Base-by-base conservation (phyloP, 345 rosid genomes). In the Salix exigua region DNA sequence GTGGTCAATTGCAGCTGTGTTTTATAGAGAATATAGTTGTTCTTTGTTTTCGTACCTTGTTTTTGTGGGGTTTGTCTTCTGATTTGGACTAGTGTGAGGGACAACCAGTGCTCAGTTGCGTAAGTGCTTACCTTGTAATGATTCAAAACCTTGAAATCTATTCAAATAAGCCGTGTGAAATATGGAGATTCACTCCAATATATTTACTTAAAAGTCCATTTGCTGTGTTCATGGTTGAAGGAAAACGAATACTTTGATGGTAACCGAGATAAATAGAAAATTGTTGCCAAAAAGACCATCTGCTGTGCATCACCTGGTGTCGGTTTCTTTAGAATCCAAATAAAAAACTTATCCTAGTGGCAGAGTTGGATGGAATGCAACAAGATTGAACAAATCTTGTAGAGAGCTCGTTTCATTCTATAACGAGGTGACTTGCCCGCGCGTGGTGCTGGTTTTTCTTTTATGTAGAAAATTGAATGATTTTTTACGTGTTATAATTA, bases 391-490 rank as follows among this genome's bases (percentile, higher is more conserved):
- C 25, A 19, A 2, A 53, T 19, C 60, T 7, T 18, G 58, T 18
- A 19, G 58, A 51, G 7, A 51, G 44, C 44, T 40, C 44, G 3
- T 10, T 40, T 10, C 3, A 40, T 40, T 38, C 2, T 38, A 30
- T 30, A 31, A 31, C 0, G 0, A 31, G 33, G 5, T 31, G 33
- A 31, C 0, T 31, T 31, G 33, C 4, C 33, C 0, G 31, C 0
- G 0, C 0, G 33, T 0, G 0, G 5, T 0, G 33, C 5, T 31
- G 33, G 0, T 3, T 31, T 31, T 3, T 31, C n/a, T 30, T 31
- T 31, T 3, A 31, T 0, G 5, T 31, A 31, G 5, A 31, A 31
- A 31, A 31, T 0, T 31, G 0, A 31, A 31, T 31, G 5, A 31
- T 31, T 3, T 31, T 31, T 31, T 31, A 31, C 4, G 0, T 31